A percentile compares a stretch with the other conserved stretches of the same genome.
phyloP scores from a whole-genome alignment of 176 grass and related monocot genomes.

The Musa itinerans region DNA sequence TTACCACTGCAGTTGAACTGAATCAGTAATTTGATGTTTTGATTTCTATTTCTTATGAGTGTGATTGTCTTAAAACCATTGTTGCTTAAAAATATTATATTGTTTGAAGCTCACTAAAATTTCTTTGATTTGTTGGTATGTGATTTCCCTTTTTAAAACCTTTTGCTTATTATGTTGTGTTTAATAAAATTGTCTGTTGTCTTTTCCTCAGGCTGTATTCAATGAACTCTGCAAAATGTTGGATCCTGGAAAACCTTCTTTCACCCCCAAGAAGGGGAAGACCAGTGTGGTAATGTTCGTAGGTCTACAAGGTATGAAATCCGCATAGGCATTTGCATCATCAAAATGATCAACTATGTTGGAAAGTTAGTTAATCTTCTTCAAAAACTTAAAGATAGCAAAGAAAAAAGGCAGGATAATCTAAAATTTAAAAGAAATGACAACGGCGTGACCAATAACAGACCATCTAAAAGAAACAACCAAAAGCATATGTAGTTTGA shows the following conservation, averaged over 20 bases:
- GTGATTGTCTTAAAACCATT: neutral
- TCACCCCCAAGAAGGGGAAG: slow-evolving; percentile 80
- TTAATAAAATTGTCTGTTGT: neutral
- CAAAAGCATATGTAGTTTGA: neutral
- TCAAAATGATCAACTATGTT: neutral
- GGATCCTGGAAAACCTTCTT: slow-evolving; percentile 83
- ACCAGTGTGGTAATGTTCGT: slow-evolving; percentile 85
- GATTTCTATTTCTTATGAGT: neutral
- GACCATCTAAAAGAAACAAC: neutral
- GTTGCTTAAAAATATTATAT: no score
- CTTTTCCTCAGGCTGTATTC: slow-evolving; percentile 49
- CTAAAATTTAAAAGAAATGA: neutral
- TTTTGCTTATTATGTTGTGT: no score
- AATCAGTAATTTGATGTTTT: neutral
- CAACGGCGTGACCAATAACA: neutral
- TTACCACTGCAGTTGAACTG: no score
- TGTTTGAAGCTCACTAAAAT: no score
- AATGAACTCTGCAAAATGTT: slow-evolving; percentile 95
- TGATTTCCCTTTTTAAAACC: neutral
- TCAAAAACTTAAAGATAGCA: neutral
- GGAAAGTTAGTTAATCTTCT: neutral
- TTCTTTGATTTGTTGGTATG: neutral
- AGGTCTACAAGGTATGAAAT: slow-evolving; percentile 67
- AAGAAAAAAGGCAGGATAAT: neutral
- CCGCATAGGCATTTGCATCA: neutral